Conservation (phyloP, 495 filamentous ascomycete species). For the Penicillium manginii region DNA sequence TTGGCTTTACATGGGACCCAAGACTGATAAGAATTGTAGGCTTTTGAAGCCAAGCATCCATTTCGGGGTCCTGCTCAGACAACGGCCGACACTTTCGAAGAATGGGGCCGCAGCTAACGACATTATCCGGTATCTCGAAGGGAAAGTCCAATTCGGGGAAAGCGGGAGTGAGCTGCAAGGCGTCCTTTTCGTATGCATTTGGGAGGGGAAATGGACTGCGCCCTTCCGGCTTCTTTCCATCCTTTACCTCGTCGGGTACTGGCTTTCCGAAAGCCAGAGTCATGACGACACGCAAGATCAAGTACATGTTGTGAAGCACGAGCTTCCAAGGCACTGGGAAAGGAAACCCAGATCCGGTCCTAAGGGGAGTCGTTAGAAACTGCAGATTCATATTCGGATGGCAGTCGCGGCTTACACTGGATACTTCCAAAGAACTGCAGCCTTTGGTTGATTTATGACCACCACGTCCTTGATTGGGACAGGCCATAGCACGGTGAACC, state of each 20-base stretch:
- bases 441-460: constrained; percentile 38
- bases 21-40: constrained; percentile 56
- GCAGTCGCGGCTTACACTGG: constrained; percentile 39
- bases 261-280: constrained; percentile 21
- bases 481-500: constrained; percentile 38
- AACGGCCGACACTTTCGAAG: constrained; percentile 38
- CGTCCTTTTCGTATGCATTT: constrained; percentile 38
- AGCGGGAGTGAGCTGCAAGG: constrained; percentile 40
- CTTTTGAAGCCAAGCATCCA: constrained; percentile 48
- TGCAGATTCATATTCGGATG: not conserved
- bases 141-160: constrained; percentile 51
- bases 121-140: constrained; percentile 43
- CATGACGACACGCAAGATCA: constrained; percentile 23
- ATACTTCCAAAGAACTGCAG: constrained; percentile 45
- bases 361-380: constrained; percentile 17
- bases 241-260: constrained; percentile 23
- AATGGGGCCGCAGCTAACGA: constrained; percentile 53
- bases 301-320: constrained; percentile 43
- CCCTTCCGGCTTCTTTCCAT: constrained; percentile 31
- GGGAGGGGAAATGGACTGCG: constrained; percentile 34
- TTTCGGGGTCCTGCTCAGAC: constrained; percentile 40
- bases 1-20: constrained; percentile 44
- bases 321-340: constrained; percentile 49
- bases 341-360: constrained; percentile 49
- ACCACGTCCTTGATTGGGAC: constrained; percentile 48